Conservation (phyloP, 1,139 yeast species). For the Geotrichum citri-aurantii region DNA sequence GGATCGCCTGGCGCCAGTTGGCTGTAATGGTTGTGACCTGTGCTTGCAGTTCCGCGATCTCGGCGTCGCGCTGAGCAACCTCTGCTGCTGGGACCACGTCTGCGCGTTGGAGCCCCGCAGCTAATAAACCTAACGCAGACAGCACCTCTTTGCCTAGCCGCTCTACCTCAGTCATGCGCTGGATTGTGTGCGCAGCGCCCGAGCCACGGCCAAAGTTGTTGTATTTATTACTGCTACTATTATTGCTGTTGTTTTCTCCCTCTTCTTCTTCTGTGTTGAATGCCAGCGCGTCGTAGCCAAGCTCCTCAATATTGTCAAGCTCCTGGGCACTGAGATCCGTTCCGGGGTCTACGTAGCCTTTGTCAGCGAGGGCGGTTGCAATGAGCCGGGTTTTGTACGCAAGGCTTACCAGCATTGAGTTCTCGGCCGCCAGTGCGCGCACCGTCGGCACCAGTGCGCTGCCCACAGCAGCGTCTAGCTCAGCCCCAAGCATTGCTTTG, state of each 20-base stretch:
- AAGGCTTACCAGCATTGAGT: slow-evolving; percentile 18
- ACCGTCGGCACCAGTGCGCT: slow-evolving; percentile 3
- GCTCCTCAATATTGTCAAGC: slow-evolving; percentile 10
- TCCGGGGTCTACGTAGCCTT: neutral
- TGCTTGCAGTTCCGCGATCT: slow-evolving; percentile 22
- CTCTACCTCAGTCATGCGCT: slow-evolving; percentile 21
- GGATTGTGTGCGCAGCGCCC: slow-evolving; percentile 15
- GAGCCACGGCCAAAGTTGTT: neutral
- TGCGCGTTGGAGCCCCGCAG: slow-evolving; percentile 23
- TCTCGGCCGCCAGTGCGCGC: slow-evolving; percentile 16
- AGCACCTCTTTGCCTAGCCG: slow-evolving; percentile 23
- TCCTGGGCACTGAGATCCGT: slow-evolving; percentile 16
- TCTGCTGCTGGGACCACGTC: slow-evolving; percentile 27
- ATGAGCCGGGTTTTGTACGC: slow-evolving; percentile 25
- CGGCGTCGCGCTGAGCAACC: slow-evolving; percentile 23
- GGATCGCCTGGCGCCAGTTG: slow-evolving; percentile 30
- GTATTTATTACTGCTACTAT: neutral
- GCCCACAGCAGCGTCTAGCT: neutral
- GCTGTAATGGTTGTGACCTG: slow-evolving; percentile 28
- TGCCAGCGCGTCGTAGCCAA: slow-evolving; percentile 11
- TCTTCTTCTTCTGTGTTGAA: neutral
- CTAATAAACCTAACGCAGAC: slow-evolving; percentile 21
- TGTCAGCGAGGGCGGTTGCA: slow-evolving; percentile 6
- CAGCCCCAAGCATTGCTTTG: neutral
- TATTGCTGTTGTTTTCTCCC: neutral